phyloP scores from a whole-genome alignment of 495 filamentous ascomycete species.

The Annulohypoxylon moriforme region DNA sequence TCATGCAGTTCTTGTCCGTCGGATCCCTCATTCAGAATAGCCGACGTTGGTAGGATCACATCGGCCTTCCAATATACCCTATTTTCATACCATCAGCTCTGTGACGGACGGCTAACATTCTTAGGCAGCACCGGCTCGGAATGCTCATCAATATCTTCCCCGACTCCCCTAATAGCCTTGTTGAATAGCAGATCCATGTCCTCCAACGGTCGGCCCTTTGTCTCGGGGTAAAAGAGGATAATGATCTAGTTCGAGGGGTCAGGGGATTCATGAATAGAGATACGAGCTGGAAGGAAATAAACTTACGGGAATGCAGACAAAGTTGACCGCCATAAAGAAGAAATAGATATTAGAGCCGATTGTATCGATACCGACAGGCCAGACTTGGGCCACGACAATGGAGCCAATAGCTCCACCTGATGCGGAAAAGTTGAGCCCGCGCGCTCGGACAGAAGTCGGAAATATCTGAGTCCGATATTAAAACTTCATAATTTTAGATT shows the following conservation, averaged over 20 bases:
- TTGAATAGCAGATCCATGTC: constrained; percentile 65
- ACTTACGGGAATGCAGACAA: constrained; percentile 60
- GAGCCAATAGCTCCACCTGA: constrained; percentile 62
- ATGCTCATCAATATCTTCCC: constrained; percentile 33
- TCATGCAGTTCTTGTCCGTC: background rate
- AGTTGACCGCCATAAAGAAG: constrained; percentile 67
- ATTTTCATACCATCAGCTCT: constrained; percentile 10
- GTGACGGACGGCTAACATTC: constrained; percentile 13
- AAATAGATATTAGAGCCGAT: constrained; percentile 69
- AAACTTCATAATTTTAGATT: background rate
- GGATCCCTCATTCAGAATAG: background rate
- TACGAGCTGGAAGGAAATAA: background rate
- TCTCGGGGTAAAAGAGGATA: constrained; percentile 64
- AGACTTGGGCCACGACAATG: constrained; percentile 62
- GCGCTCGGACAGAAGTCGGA: constrained; percentile 62
- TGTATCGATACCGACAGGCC: constrained; percentile 63
- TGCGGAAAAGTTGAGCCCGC: constrained; percentile 63
- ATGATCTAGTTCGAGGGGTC: constrained; percentile 48
- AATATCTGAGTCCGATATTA: constrained; percentile 55
- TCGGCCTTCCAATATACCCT: background rate
- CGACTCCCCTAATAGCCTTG: constrained; percentile 1
- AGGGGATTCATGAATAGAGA: background rate
- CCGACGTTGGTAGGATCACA: background rate
- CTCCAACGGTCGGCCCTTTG: constrained; percentile 62
- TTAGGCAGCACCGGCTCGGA: constrained; percentile 40